Evolutionary conservation across 768 basidiomycete species (phyloP).

Genomic region (Serendipita indica): DNA sequence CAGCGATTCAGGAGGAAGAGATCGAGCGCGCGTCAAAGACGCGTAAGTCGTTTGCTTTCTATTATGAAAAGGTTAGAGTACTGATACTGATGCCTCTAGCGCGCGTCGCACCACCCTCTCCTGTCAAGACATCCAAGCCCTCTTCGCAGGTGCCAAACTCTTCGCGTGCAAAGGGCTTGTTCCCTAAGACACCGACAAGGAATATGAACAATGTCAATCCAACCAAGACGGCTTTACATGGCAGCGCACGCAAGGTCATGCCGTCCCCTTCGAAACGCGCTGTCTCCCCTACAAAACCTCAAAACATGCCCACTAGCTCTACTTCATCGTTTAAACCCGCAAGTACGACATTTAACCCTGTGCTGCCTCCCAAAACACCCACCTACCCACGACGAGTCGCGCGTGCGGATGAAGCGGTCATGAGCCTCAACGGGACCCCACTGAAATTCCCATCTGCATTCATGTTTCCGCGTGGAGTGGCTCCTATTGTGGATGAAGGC

Average conservation of each 20-base stretch:
- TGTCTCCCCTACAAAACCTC: not conserved
- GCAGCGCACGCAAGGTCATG: not conserved
- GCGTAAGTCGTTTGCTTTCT: not conserved
- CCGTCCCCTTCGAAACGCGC: not conserved
- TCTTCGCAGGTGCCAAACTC: not conserved
- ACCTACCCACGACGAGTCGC: not conserved
- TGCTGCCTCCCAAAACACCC: conserved; percentile 3
- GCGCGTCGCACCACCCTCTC: not conserved
- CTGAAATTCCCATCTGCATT: not conserved
- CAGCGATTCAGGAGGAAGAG: not conserved
- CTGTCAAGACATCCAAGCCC: not conserved
- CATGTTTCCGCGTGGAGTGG: not conserved
- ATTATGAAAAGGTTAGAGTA: not conserved
- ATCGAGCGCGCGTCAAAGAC: not conserved
- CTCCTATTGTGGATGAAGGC: not conserved
- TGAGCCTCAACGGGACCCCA: not conserved
- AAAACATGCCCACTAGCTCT: not conserved
- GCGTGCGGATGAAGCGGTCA: not conserved
- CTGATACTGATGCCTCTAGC: not conserved
- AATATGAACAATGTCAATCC: not conserved
- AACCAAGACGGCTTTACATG: not conserved
- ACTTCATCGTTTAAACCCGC: not conserved
- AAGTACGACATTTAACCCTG: not conserved
- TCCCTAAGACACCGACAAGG: not conserved
- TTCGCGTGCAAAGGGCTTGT: not conserved